Conservation (phyloP, 352 stramenopile genomes). For the Stephanocyclus meneghinianus region DNA sequence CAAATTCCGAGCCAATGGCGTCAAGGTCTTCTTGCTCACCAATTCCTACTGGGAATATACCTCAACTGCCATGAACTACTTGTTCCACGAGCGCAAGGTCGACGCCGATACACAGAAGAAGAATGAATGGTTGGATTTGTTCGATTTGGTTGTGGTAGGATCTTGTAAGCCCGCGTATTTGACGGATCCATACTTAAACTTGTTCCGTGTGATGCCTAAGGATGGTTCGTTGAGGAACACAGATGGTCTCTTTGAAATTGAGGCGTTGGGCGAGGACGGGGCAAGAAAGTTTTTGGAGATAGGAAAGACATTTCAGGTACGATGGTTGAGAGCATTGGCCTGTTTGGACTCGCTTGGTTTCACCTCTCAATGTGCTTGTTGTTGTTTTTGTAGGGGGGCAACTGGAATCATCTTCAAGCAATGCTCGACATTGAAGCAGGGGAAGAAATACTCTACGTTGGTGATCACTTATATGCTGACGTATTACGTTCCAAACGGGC, state of each 20-base stretch:
- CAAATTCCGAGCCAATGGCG: constrained; percentile 65
- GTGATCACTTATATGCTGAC: constrained; percentile 87
- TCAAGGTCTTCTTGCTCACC: constrained; percentile 86
- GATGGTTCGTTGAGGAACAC: constrained; percentile 82
- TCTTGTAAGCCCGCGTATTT: constrained; percentile 78
- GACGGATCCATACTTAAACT: constrained; percentile 79
- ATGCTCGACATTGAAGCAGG: constrained; percentile 78
- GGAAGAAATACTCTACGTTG: constrained; percentile 86
- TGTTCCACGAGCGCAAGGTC: constrained; percentile 58
- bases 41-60: constrained; percentile 88
- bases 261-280: constrained; percentile 69
- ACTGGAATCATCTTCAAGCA: constrained; percentile 84
- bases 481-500: constrained; percentile 85
- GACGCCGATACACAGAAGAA: constrained; percentile 41
- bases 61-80: constrained; percentile 84
- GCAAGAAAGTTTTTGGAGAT: constrained; percentile 71
- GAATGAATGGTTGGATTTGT: constrained; percentile 79
- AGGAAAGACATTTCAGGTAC: constrained; percentile 85
- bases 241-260: constrained; percentile 83
- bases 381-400: constrained; percentile 64
- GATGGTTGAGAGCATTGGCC: neutral
- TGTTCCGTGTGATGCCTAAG: constrained; percentile 80
- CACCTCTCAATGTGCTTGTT: neutral
- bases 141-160: constrained; percentile 76
- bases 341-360: neutral